Evolutionary conservation across 352 stramenopile species (phyloP).

Genomic region (Phytophthora boehmeriae): DNA sequence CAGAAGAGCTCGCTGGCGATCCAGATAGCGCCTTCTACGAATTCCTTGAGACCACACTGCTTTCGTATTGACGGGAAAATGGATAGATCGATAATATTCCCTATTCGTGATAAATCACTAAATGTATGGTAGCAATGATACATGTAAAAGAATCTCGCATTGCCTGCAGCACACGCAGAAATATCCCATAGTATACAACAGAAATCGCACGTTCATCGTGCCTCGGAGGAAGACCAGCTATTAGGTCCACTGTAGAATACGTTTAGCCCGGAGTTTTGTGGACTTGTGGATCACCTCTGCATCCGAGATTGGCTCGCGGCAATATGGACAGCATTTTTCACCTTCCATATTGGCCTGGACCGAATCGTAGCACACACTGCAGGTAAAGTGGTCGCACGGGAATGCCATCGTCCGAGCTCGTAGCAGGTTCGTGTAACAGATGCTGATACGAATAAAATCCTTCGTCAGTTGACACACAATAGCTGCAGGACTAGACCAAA

Average conservation of each 20-base stretch:
- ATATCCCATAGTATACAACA: conserved; percentile 3
- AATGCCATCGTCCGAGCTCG: conserved; percentile 61
- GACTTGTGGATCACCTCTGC: conserved; percentile 57
- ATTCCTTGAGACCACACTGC: conserved; percentile 53
- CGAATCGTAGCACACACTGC: conserved; percentile 58
- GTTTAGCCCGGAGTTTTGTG: conserved; percentile 49
- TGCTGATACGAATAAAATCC: conserved; percentile 28
- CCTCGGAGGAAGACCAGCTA: conserved; percentile 3
- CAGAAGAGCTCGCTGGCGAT: conserved; percentile 45
- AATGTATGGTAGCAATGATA: conserved; percentile 1
- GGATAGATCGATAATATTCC: not conserved
- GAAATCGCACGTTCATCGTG: not conserved
- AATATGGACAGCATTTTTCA: conserved; percentile 73
- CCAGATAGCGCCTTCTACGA: conserved; percentile 50
- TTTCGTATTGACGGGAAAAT: conserved; percentile 32
- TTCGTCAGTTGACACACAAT: not conserved
- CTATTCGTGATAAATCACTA: not conserved
- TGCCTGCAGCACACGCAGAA: not conserved
- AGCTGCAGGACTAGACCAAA: not conserved
- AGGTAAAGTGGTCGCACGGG: conserved; percentile 71
- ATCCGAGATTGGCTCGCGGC: conserved; percentile 41
- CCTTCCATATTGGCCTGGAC: conserved; percentile 52
- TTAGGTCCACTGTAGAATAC: conserved; percentile 35
- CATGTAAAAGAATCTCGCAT: not conserved
- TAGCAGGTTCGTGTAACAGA: conserved; percentile 73